Conservation (phyloP, 768 basidiomycete species). For the Xerocomellus dryophilus region DNA sequence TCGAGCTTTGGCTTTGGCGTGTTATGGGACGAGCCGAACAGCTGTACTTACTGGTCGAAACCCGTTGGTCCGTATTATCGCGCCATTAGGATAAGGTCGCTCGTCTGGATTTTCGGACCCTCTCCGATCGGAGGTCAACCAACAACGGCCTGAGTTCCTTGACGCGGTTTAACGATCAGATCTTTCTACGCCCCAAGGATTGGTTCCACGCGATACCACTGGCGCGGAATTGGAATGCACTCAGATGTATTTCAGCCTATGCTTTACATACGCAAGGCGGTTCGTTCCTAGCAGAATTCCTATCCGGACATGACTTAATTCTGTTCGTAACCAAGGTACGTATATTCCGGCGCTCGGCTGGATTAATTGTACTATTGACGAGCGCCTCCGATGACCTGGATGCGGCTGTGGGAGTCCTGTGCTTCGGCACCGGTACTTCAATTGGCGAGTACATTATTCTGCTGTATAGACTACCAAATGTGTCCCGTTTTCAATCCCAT, state of each 20-base stretch:
- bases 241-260: not conserved
- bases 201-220: constrained; percentile 8
- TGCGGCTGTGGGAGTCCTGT: constrained; percentile 13
- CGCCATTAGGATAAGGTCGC: constrained; percentile 33
- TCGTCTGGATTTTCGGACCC: constrained; percentile 26
- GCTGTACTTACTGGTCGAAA: constrained; percentile 40
- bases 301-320: not conserved
- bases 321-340: constrained; percentile 18
- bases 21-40: constrained; percentile 36
- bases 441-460: constrained; percentile 8
- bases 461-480: constrained; percentile 31
- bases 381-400: constrained; percentile 4
- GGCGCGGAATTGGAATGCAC: constrained; percentile 5
- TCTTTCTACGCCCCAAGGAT: constrained; percentile 14
- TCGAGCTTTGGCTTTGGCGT: constrained; percentile 38
- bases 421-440: not conserved
- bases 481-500: constrained; percentile 61
- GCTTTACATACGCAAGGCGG: constrained; percentile 6
- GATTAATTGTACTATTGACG: constrained; percentile 5
- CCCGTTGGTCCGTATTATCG: constrained; percentile 35
- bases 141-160: constrained; percentile 19
- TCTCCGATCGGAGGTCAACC: constrained; percentile 15
- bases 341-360: not conserved
- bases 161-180: constrained; percentile 2
- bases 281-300: not conserved